Conservation (phyloP, 2,329 filamentous ascomycete species). For the Diaporthe aspalathi region DNA sequence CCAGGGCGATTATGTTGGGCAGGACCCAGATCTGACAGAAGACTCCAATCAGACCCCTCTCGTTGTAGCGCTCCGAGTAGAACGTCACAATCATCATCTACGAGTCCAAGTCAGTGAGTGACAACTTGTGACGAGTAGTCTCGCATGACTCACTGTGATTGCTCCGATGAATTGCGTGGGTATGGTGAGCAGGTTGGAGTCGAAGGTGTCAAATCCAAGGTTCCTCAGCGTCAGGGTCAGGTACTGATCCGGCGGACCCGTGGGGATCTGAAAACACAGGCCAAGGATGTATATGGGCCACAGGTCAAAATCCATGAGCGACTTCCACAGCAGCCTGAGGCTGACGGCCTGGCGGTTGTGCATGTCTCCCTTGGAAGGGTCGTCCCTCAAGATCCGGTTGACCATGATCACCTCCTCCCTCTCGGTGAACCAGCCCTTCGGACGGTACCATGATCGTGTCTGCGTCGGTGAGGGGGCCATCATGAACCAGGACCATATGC, state of each 20-base stretch:
- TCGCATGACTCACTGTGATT: slow-evolving; percentile 38
- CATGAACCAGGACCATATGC: slow-evolving; percentile 59
- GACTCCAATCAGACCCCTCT: slow-evolving; percentile 7
- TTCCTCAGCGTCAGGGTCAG: slow-evolving; percentile 64
- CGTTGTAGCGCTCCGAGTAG: not conserved
- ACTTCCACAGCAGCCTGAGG: slow-evolving; percentile 57
- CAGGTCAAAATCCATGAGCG: slow-evolving; percentile 66
- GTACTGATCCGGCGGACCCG: slow-evolving; percentile 58
- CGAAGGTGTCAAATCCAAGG: slow-evolving; percentile 63
- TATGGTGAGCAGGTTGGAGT: slow-evolving; percentile 68
- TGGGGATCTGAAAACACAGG: slow-evolving; percentile 59
- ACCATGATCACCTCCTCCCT: slow-evolving; percentile 67
- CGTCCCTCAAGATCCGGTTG: slow-evolving; percentile 67
- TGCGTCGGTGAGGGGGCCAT: slow-evolving; percentile 58
- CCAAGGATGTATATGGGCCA: slow-evolving; percentile 67
- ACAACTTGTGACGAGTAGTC: slow-evolving; percentile 49
- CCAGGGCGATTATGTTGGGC: slow-evolving; percentile 3
- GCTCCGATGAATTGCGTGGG: slow-evolving; percentile 52
- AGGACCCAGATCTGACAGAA: slow-evolving; percentile 1
- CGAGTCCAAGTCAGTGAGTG: slow-evolving; percentile 41
- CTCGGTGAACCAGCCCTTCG: slow-evolving; percentile 63
- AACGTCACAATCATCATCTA: slow-evolving; percentile 8
- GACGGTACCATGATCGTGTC: slow-evolving; percentile 56
- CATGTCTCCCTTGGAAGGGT: slow-evolving; percentile 68
- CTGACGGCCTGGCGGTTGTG: slow-evolving; percentile 67